A percentile compares a stretch with the other conserved stretches of the same genome.
Evolutionary conservation across 257 asterid species (phyloP).

Genomic region (Solanum piurae): DNA sequence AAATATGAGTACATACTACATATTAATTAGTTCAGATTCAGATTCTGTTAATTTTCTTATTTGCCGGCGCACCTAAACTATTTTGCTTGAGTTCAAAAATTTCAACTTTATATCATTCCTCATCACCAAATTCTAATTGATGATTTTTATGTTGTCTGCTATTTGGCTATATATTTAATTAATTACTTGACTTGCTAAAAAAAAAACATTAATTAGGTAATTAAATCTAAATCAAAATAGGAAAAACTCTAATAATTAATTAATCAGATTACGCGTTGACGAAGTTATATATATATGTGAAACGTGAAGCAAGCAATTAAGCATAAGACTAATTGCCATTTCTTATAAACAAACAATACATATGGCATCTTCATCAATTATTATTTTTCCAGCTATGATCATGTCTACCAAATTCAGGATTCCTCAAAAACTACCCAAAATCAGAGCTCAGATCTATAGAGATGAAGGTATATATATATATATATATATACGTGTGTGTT

Average conservation of each 20-base stretch:
- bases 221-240: not conserved
- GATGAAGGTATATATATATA: constrained; percentile 23
- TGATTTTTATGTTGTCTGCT: not conserved
- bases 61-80: not conserved
- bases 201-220: not conserved
- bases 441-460: constrained; percentile 25
- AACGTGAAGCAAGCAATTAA: not conserved
- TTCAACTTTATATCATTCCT: not conserved
- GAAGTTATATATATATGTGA: not conserved
- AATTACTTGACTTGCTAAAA: not conserved
- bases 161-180: not conserved
- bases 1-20: not conserved
- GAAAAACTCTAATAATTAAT: not conserved
- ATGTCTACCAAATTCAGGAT: not conserved
- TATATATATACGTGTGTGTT: not conserved
- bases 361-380: constrained; percentile 5
- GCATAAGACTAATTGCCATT: not conserved
- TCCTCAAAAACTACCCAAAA: not conserved
- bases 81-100: not conserved
- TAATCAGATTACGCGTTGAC: not conserved
- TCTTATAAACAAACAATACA: not conserved
- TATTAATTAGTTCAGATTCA: not conserved
- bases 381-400: not conserved
- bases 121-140: not conserved
- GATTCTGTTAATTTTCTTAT: not conserved